Base-by-base conservation (phyloP, 768 basidiomycete species). In the Boletus edulis region DNA sequence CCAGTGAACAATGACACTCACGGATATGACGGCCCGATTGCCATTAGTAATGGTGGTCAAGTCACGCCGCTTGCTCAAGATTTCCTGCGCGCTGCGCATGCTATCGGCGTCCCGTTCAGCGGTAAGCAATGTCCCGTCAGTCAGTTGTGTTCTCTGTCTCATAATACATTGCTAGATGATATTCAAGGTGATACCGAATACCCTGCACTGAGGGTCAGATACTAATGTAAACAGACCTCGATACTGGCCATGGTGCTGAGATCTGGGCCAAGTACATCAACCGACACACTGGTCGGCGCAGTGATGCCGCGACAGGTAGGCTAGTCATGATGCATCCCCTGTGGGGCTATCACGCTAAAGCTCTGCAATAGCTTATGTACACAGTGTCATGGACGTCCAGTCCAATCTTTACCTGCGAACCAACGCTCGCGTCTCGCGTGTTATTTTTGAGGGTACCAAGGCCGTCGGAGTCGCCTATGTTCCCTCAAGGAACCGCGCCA, bases 191-290 rank as follows among this genome's bases (percentile, higher is more conserved):
- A 11, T 49, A 8, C 15, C 15, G 41, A 11, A 17, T 40, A 11
- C 37, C n/a, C 51, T 22, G 24, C 24, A 38, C 47, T 12, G 24
- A 54, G 13, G 32, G 43, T 38, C 39, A 22, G 20, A 46, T 40
- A 31, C 20, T 64, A n/a, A 46, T 18, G 3, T 43, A 18, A 48
- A 44, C 51, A 78, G 86, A 86, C 67, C 75, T 85, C 39, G 69
- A 75, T 49, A 84, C 84, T 22, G 66, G 79, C 29, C 82, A 87
- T 60, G 84, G 75, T 22, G 78, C 85, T 51, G 86, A 87, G 67
- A 84, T 86, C 52, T 87, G 85, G 86, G 85, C 85, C 47, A 87
- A 88, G 67, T 88, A 87, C 64, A 85, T 88, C 76, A 86, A 86
- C 69, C 78, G 84, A 60, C 81, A 86, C 64, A 87, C 85, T 35